Evolutionary conservation across 2,329 filamentous ascomycete species (phyloP).

Genomic region (Fusarium heterosporum): DNA sequence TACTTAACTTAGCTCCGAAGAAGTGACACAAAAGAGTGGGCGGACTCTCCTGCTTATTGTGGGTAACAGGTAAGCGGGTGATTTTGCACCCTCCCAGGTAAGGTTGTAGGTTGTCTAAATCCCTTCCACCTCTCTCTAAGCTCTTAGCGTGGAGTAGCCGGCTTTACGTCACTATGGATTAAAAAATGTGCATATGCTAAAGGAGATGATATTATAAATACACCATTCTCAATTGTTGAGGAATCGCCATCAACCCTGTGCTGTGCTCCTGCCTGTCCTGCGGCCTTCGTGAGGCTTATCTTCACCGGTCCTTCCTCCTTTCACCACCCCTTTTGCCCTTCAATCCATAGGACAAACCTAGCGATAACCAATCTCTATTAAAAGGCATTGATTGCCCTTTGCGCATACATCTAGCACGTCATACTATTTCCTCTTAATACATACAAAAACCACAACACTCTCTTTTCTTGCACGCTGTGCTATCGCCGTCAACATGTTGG

Average conservation of each 20-base stretch:
- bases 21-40: slow-evolving; percentile 18
- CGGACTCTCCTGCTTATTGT: neutral
- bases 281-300: slow-evolving; percentile 17
- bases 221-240: slow-evolving; percentile 6
- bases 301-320: slow-evolving; percentile 11
- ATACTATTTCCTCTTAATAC: neutral
- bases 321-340: neutral
- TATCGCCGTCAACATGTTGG: slow-evolving; percentile 48
- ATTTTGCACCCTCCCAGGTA: neutral
- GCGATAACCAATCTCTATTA: slow-evolving; percentile 11
- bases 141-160: slow-evolving; percentile 10
- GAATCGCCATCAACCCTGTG: neutral
- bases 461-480: neutral
- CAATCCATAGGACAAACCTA: slow-evolving; percentile 12
- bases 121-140: slow-evolving; percentile 2
- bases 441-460: neutral
- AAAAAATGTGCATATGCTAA: slow-evolving; percentile 18
- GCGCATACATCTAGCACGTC: neutral
- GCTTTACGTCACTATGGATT: slow-evolving; percentile 28
- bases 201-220: slow-evolving; percentile 26
- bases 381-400: neutral
- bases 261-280: slow-evolving; percentile 10
- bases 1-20: slow-evolving; percentile 10
- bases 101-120: slow-evolving; percentile 9
- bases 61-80: neutral